These are phyloP conservation scores for Pelargonium myrrhifolium DNA, from an alignment of 441 rosid species.

Conservation along the genomic window DNA sequence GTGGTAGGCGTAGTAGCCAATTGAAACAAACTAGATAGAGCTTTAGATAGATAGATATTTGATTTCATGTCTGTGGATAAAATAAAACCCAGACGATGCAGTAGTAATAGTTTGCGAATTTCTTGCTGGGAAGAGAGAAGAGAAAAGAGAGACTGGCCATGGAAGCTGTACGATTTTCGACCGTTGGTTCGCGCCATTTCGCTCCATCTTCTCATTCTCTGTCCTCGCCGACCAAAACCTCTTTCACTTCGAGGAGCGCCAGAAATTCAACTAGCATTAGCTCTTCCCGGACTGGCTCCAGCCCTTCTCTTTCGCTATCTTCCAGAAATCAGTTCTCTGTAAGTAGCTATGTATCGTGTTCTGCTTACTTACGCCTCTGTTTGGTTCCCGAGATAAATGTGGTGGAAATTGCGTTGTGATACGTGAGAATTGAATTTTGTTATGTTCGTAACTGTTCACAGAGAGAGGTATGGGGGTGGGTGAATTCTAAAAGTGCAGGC, in stretches of 20 bases:
- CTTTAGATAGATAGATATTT: not conserved
- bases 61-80: conserved; percentile 10
- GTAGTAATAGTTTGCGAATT: not conserved
- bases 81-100: not conserved
- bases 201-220: conserved; percentile 23
- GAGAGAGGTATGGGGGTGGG: conserved; percentile 65
- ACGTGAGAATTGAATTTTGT: not conserved
- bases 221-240: conserved; percentile 18
- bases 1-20: not conserved
- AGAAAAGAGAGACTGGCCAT: conserved; percentile 14
- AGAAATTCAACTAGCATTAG: conserved; percentile 20
- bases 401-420: not conserved
- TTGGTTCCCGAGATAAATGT: conserved; percentile 4
- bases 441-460: conserved; percentile 19
- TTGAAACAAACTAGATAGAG: not conserved
- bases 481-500: conserved; percentile 40
- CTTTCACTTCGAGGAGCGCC: conserved; percentile 19
- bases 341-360: conserved; percentile 17
- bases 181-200: conserved; percentile 44
- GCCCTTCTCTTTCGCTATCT: conserved; percentile 39
- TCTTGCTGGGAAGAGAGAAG: not conserved
- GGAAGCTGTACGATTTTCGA: conserved; percentile 48
- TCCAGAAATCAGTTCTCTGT: conserved; percentile 49
- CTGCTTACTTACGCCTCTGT: not conserved
- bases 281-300: conserved; percentile 38